phyloP scores from a whole-genome alignment of 176 grass and related monocot species.

The Themeda triandra region DNA sequence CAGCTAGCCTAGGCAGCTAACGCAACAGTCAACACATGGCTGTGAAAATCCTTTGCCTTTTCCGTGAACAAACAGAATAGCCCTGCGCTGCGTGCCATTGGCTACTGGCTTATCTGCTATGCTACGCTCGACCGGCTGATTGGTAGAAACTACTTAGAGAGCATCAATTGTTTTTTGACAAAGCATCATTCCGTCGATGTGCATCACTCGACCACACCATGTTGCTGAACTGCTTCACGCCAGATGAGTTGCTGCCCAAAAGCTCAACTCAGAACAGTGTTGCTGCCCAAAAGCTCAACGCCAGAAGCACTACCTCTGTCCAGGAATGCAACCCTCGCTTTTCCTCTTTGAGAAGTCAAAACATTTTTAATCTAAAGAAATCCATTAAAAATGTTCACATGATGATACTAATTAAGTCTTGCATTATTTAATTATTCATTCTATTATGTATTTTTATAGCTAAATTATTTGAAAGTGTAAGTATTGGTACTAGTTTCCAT shows the following conservation, averaged over 20 bases:
- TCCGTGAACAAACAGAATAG: background rate
- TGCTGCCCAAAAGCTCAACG: background rate
- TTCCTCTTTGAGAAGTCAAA: background rate
- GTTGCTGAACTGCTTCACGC: background rate
- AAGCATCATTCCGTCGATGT: too few relatives aligned
- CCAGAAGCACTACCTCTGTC: too few relatives aligned
- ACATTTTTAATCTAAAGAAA: too few relatives aligned
- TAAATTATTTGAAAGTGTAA: too few relatives aligned
- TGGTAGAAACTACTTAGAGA: background rate
- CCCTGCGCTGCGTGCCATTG: background rate
- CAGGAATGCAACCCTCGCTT: background rate
- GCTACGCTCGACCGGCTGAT: background rate
- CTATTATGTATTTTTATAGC: too few relatives aligned
- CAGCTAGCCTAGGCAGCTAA: too few relatives aligned
- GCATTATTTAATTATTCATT: too few relatives aligned
- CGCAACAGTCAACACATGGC: too few relatives aligned
- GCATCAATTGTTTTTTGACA: too few relatives aligned
- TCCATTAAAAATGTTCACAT: too few relatives aligned
- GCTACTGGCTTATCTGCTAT: background rate
- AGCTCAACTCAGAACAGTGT: background rate
- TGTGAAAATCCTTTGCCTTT: background rate
- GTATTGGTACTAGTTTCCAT: too few relatives aligned
- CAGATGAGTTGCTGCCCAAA: background rate
- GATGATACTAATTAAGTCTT: too few relatives aligned
- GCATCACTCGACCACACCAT: background rate